phyloP scores from a whole-genome alignment of 2,329 filamentous ascomycete genomes.

The Pyricularia sp. region DNA sequence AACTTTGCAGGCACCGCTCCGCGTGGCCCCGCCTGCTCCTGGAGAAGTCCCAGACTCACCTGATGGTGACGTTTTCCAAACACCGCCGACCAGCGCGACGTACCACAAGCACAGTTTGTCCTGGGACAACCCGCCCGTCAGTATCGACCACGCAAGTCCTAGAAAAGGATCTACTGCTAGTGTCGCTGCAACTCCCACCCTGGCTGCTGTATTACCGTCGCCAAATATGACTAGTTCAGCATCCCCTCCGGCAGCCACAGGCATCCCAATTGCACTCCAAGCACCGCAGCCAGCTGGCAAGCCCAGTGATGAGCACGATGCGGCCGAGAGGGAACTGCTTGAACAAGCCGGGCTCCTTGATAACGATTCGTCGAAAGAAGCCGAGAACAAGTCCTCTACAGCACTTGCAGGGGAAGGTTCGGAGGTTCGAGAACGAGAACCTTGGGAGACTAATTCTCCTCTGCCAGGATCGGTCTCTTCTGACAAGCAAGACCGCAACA shows the following conservation, averaged over 20 bases:
- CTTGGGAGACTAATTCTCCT: not conserved
- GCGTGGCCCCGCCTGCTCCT: constrained; percentile 20
- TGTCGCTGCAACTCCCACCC: constrained; percentile 23
- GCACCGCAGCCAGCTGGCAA: not conserved
- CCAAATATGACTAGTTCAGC: constrained; percentile 20
- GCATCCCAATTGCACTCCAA: not conserved
- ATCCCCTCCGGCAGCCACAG: constrained; percentile 18
- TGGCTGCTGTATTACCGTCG: constrained; percentile 21
- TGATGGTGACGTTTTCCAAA: constrained; percentile 36
- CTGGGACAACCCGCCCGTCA: constrained; percentile 29
- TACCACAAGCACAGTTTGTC: constrained; percentile 28
- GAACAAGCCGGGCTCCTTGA: constrained; percentile 59
- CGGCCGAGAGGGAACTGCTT: constrained; percentile 57
- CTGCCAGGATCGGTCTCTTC: constrained; percentile 7
- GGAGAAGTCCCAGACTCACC: constrained; percentile 23
- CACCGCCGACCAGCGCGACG: constrained; percentile 33
- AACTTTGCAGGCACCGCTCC: constrained; percentile 19
- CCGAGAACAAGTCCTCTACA: constrained; percentile 25
- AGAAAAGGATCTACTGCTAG: constrained; percentile 36
- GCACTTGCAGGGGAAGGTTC: not conserved
- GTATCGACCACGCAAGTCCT: constrained; percentile 21
- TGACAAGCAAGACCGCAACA: constrained; percentile 50
- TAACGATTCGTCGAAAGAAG: constrained; percentile 16
- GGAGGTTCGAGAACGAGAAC: not conserved
- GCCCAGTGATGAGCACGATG: constrained; percentile 42